Evolutionary conservation across 164 flowering plant genomes (phyloP).

Genomic region (Dillenia turbinata): DNA sequence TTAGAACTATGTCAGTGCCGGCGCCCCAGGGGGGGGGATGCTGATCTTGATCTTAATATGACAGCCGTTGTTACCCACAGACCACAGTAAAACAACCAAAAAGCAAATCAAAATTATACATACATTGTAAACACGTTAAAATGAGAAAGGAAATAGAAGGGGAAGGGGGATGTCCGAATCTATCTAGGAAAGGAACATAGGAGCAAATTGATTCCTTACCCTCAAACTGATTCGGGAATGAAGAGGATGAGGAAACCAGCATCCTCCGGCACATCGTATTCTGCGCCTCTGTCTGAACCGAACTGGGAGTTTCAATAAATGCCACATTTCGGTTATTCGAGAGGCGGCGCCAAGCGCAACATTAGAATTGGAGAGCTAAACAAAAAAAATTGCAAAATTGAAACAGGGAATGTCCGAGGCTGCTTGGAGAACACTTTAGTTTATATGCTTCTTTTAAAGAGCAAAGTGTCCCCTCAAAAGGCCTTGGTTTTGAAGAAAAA

Average conservation of each 20-base stretch:
- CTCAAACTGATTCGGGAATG: slow-evolving; percentile 15
- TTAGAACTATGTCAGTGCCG: too few species aligned
- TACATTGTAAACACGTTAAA: neutral
- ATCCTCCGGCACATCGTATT: slow-evolving; percentile 2
- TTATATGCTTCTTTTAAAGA: neutral
- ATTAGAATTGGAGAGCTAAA: too few species aligned
- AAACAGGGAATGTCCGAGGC: slow-evolving; percentile 18
- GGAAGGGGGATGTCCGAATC: slow-evolving; percentile 8
- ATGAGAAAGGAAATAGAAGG: neutral
- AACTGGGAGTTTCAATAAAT: slow-evolving; percentile 1
- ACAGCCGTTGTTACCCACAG: neutral
- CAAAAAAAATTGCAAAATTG: neutral
- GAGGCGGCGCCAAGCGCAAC: slow-evolving; percentile 10
- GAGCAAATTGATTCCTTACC: slow-evolving; percentile 8
- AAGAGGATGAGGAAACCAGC: neutral
- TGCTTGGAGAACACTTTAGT: slow-evolving; percentile 25
- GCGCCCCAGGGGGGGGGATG: too few species aligned
- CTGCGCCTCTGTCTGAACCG: slow-evolving; percentile 38
- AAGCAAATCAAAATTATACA: neutral
- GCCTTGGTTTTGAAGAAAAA: slow-evolving; percentile 4
- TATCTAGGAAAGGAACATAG: slow-evolving; percentile 14
- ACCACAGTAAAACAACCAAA: neutral
- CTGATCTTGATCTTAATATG: too few species aligned
- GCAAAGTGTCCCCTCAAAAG: slow-evolving; percentile 18
- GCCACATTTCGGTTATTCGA: slow-evolving; percentile 21